A percentile compares a stretch with the other conserved stretches of the same genome.
Evolutionary conservation across 2,329 filamentous ascomycete genomes (phyloP).

Genomic region (Colletotrichum chlorophyti): DNA sequence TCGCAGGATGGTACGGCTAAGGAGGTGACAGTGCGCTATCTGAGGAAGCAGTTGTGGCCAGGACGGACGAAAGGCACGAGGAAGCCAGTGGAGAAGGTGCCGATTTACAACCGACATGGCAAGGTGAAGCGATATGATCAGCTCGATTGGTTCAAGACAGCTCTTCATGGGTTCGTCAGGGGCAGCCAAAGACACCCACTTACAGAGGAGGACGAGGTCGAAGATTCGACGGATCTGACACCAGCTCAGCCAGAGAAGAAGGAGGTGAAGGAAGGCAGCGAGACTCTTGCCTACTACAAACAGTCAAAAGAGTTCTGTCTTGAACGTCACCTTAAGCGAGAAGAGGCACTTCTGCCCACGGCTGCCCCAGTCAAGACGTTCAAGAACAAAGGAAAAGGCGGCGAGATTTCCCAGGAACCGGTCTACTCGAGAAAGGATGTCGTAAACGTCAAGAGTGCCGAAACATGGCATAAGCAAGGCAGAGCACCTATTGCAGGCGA

Average conservation of each 20-base stretch:
- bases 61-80: conserved; percentile 89
- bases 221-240: conserved; percentile 80
- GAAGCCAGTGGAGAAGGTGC: conserved; percentile 79
- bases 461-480: conserved; percentile 98
- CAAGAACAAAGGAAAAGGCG: conserved; percentile 75
- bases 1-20: conserved; percentile 88
- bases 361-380: conserved; percentile 79
- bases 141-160: conserved; percentile 87
- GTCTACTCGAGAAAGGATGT: conserved; percentile 84
- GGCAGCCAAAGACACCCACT: conserved; percentile 56
- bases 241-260: conserved; percentile 77
- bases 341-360: conserved; percentile 80
- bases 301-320: conserved; percentile 85
- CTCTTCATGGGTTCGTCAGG: conserved; percentile 75
- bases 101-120: conserved; percentile 78
- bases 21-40: conserved; percentile 90
- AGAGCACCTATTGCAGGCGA: conserved; percentile 75
- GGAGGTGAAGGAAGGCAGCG: conserved; percentile 74
- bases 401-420: conserved; percentile 75
- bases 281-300: conserved; percentile 89
- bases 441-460: conserved; percentile 84
- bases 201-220: conserved; percentile 78
- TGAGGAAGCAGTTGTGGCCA: conserved; percentile 81
- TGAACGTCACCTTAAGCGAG: conserved; percentile 84
- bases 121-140: conserved; percentile 79